Conservation (phyloP, 2,329 filamentous ascomycete genomes). For the Ilyonectria destructans region DNA sequence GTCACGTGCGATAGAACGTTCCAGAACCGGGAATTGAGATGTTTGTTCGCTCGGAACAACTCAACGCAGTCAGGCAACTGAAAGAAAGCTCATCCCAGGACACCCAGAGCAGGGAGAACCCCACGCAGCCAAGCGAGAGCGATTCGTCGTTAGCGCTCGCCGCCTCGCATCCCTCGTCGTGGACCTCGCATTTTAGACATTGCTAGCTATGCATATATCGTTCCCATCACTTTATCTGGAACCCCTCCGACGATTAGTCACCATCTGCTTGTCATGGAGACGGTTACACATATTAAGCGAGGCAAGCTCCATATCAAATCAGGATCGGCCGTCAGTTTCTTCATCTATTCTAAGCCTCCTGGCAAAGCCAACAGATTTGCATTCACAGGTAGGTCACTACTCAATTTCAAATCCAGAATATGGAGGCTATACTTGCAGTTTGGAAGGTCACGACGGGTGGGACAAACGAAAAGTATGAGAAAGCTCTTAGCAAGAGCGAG, state of each 20-base stretch:
- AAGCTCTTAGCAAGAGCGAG: background rate
- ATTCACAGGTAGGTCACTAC: background rate
- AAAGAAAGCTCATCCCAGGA: background rate
- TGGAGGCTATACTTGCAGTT: background rate
- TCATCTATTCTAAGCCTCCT: background rate
- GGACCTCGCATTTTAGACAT: background rate
- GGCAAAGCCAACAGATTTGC: background rate
- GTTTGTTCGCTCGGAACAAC: background rate
- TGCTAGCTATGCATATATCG: background rate
- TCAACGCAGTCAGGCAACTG: background rate
- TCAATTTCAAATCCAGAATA: conserved; percentile 8
- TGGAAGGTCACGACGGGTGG: background rate
- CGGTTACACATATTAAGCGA: background rate
- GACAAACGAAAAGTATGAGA: background rate
- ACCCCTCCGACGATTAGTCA: background rate
- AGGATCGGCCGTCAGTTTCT: background rate
- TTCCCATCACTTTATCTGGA: background rate
- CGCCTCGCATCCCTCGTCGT: background rate
- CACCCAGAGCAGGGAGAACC: background rate
- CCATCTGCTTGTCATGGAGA: background rate
- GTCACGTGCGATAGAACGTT: background rate
- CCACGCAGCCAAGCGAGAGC: background rate
- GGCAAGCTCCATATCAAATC: background rate
- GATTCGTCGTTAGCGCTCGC: background rate
- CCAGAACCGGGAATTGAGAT: background rate